These are phyloP conservation scores for Penicillium aurantiogriseum DNA, from an alignment of 2,329 filamentous ascomycete genomes.

Conservation along the genomic window DNA sequence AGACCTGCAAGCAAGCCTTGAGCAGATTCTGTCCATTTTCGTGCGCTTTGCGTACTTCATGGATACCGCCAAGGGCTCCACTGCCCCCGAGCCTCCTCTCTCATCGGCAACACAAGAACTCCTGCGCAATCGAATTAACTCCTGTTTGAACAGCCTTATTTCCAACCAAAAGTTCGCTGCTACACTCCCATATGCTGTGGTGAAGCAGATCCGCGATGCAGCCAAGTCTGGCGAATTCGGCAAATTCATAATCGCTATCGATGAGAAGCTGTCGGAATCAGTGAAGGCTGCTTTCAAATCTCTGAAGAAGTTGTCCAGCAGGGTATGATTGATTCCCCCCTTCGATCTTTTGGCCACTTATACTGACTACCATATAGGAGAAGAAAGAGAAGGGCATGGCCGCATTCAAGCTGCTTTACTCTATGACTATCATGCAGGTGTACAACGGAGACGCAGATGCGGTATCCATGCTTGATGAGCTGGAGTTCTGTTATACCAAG, in stretches of 20 bases:
- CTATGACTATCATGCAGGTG: conserved; percentile 79
- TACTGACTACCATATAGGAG: conserved; percentile 45
- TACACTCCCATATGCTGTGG: conserved; percentile 40
- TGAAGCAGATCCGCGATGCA: conserved; percentile 42
- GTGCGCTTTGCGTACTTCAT: conserved; percentile 53
- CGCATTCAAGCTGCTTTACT: conserved; percentile 76
- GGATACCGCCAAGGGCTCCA: conserved; percentile 32
- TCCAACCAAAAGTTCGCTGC: conserved; percentile 39
- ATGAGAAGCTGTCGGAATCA: conserved; percentile 44
- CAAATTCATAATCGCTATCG: conserved; percentile 50
- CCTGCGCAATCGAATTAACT: conserved; percentile 56
- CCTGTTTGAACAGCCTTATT: conserved; percentile 54
- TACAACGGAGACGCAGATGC: conserved; percentile 89
- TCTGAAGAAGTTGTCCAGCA: conserved; percentile 38
- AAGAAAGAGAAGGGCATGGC: conserved; percentile 53
- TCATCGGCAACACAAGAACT: conserved; percentile 50
- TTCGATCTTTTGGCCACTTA: not conserved
- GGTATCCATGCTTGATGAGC: conserved; percentile 74
- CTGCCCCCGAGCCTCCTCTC: conserved; percentile 45
- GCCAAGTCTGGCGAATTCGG: conserved; percentile 36
- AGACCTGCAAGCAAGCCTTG: conserved; percentile 44
- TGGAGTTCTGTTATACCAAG: conserved; percentile 72
- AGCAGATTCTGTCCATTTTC: conserved; percentile 46
- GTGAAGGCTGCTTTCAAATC: conserved; percentile 45
- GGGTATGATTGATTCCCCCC: conserved; percentile 26